Evolutionary conservation across 768 basidiomycete species (phyloP).

Genomic region (Leucogyrophana mollusca): DNA sequence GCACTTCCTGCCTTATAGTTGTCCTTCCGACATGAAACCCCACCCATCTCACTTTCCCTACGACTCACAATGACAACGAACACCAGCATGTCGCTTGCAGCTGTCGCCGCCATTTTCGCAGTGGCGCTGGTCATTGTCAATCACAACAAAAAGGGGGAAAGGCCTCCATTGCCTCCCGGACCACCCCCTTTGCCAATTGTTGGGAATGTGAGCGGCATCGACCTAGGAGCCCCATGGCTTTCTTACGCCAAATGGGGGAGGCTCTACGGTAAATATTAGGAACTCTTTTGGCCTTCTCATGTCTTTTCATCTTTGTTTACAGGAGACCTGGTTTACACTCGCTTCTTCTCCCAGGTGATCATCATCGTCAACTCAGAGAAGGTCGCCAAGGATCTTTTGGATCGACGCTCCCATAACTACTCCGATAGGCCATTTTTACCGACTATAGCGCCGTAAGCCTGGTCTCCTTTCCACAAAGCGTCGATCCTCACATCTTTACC

Average conservation of each 20-base stretch:
- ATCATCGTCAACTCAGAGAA: slow-evolving; percentile 33
- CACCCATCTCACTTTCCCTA: too few relatives aligned
- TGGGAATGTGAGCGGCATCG: slow-evolving; percentile 18
- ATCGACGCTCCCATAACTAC: slow-evolving; percentile 35
- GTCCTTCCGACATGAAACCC: too few relatives aligned
- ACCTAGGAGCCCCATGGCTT: slow-evolving; percentile 12
- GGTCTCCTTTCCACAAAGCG: not conserved
- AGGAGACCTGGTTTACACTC: slow-evolving; percentile 29
- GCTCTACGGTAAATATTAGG: slow-evolving; percentile 22
- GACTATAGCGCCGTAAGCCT: not conserved
- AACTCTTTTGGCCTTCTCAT: not conserved
- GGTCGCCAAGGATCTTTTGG: slow-evolving; percentile 33
- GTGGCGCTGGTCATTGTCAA: too few relatives aligned
- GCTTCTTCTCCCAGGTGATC: slow-evolving; percentile 23
- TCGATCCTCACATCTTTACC: slow-evolving; percentile 1
- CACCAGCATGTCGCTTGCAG: too few relatives aligned
- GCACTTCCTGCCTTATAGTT: too few relatives aligned
- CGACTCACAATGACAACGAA: too few relatives aligned
- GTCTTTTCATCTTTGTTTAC: not conserved
- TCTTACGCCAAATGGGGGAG: slow-evolving; percentile 16
- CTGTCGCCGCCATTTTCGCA: too few relatives aligned
- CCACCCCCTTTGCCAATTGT: slow-evolving; percentile 15
- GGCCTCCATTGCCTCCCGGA: slow-evolving; percentile 18
- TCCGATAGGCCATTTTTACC: slow-evolving; percentile 28
- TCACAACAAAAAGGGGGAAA: slow-evolving; percentile 3